Evolutionary conservation across 345 rosid genomes (phyloP).

Genomic region (Corchorus olitorius): DNA sequence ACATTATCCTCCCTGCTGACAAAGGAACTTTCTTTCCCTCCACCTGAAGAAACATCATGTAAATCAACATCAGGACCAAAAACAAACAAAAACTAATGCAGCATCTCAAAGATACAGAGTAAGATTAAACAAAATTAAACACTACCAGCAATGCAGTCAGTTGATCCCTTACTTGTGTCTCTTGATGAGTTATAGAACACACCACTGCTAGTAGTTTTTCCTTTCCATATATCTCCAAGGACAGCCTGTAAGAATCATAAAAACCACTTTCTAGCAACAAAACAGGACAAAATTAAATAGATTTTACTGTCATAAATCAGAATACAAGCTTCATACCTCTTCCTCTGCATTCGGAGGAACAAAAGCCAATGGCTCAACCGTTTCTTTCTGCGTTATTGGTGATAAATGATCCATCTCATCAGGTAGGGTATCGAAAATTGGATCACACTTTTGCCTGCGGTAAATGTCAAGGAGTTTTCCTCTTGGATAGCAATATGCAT

Average conservation of each 20-base stretch:
- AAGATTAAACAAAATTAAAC: conserved; percentile 16
- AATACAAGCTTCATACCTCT: conserved; percentile 45
- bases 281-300: background rate
- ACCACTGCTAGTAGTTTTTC: conserved; percentile 63
- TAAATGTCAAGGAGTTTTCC: conserved; percentile 80
- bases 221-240: conserved; percentile 68
- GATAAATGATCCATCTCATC: conserved; percentile 56
- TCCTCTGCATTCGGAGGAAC: conserved; percentile 72
- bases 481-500: conserved; percentile 65
- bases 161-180: conserved; percentile 38
- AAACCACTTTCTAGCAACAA: conserved; percentile 2
- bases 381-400: conserved; percentile 43
- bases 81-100: background rate
- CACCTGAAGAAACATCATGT: conserved; percentile 28
- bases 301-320: background rate
- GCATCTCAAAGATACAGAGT: conserved; percentile 9
- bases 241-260: conserved; percentile 42
- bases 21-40: conserved; percentile 37
- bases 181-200: conserved; percentile 44
- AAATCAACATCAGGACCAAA: conserved; percentile 10
- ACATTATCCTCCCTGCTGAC: conserved; percentile 31
- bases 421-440: conserved; percentile 43
- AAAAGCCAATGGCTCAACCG: conserved; percentile 70
- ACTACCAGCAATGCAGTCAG: conserved; percentile 47
- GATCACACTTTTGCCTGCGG: conserved; percentile 44